Evolutionary conservation across 805 yeast species (phyloP).

Genomic region (Kazachstania africana): DNA sequence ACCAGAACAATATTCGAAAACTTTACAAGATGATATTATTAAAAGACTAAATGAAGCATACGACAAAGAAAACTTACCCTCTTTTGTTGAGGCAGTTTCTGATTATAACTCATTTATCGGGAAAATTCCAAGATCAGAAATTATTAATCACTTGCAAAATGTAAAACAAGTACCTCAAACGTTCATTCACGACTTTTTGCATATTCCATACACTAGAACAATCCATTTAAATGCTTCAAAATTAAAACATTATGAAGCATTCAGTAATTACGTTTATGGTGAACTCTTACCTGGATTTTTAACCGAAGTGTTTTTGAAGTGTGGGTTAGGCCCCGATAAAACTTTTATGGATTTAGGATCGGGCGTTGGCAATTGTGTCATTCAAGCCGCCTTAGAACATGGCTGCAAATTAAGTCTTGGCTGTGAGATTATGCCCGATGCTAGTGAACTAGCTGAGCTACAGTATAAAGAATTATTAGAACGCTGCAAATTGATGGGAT

Average conservation of each 20-base stretch:
- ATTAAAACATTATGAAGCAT: constrained; percentile 65
- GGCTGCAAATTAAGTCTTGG: constrained; percentile 74
- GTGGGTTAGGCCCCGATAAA: constrained; percentile 40
- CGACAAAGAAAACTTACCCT: constrained; percentile 18
- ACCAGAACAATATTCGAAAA: constrained; percentile 9
- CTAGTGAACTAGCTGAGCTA: constrained; percentile 51
- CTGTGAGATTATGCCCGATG: constrained; percentile 79
- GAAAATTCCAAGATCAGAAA: constrained; percentile 25
- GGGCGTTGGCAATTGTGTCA: constrained; percentile 86
- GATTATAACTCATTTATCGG: constrained; percentile 34
- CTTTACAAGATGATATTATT: constrained; percentile 8
- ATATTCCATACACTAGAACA: constrained; percentile 62
- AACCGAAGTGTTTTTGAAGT: constrained; percentile 50
- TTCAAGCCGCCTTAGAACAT: constrained; percentile 79
- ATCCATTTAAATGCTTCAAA: constrained; percentile 64
- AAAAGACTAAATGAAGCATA: constrained; percentile 16
- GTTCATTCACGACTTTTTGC: constrained; percentile 52
- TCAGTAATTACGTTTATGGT: constrained; percentile 85
- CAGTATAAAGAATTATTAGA: constrained; percentile 49
- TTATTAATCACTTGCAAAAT: constrained; percentile 22
- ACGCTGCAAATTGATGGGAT: constrained; percentile 53
- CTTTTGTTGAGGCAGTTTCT: constrained; percentile 26
- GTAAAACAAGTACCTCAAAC: constrained; percentile 27
- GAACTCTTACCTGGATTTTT: constrained; percentile 74
- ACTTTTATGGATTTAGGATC: constrained; percentile 85